Base-by-base conservation (phyloP, 2,329 filamentous ascomycete genomes). In the Botrytis porri region DNA sequence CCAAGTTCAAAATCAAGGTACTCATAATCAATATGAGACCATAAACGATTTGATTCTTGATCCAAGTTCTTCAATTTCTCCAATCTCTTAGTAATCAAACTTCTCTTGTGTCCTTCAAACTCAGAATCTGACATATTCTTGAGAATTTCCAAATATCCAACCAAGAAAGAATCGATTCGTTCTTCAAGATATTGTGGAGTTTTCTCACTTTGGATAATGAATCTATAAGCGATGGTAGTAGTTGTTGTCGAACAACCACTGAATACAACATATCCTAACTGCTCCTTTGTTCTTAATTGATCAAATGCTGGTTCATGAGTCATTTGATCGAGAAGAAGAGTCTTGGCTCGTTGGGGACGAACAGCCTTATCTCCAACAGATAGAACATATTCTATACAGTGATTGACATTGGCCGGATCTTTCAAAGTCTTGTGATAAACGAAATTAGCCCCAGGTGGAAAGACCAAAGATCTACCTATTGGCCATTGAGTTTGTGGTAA, bases 261-360 rank as follows among this genome's bases (percentile, higher is more conserved):
- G 83, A 95, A 97, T 0, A 99, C 95, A 70, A 99, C 93, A 78
- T 99, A 99, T 20, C 96, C 96, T 10, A 99, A 90, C 83, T 99
- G 95, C 82, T 99, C 95, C 83, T 98, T 98, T 61, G 96, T 98
- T 67, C 96, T 90, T 12, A 99, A 87, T 81, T 97, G 94, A 82
- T 99, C 94, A 80, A 98, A 99, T 14, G 92, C 92, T 6, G 95
- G 95, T 83, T 99, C 96, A 73, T 97, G 93, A 0, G 94, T 90
- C 84, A 99, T 92, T 82, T 98, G 96, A 39, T 93, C 92, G 60
- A 98, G 87, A 9, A 99, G 86, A 60, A 97, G 85, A 0, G 93
- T 87, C 82, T 93, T 94, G 22, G 95, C 93, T 29, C 94, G 89
- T 20, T 93, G 82, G 9, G 83, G 80, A n/a, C 90, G 87, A 79